These are phyloP conservation scores for Candida frijolesensis DNA, from an alignment of 1,139 yeast genomes.

Conservation along the genomic window DNA sequence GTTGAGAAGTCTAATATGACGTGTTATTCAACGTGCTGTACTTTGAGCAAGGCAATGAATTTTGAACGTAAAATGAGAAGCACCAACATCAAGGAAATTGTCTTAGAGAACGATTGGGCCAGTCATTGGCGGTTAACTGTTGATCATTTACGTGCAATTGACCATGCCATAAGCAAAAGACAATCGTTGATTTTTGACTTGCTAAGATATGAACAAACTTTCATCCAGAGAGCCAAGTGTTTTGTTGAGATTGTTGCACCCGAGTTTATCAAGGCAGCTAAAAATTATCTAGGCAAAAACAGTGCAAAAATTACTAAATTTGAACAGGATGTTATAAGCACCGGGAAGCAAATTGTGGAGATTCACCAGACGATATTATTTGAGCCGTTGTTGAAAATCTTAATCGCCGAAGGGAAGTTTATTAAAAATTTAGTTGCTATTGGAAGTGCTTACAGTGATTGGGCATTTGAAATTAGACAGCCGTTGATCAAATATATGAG, in stretches of 20 bases:
- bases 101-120: slow-evolving; percentile 66
- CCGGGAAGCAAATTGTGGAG: slow-evolving; percentile 62
- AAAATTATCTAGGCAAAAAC: slow-evolving; percentile 34
- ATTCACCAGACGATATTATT: slow-evolving; percentile 59
- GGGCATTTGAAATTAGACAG: slow-evolving; percentile 53
- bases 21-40: slow-evolving; percentile 44
- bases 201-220: slow-evolving; percentile 73
- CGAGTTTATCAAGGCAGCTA: slow-evolving; percentile 51
- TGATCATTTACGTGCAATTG: slow-evolving; percentile 56
- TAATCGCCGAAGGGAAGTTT: slow-evolving; percentile 60
- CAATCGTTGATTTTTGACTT: slow-evolving; percentile 82
- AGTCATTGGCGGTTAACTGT: slow-evolving; percentile 70
- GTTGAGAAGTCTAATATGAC: slow-evolving; percentile 20
- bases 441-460: slow-evolving; percentile 63
- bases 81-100: slow-evolving; percentile 39
- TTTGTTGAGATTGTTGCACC: slow-evolving; percentile 56
- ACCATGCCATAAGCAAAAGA: slow-evolving; percentile 57
- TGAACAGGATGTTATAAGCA: slow-evolving; percentile 59
- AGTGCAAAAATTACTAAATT: slow-evolving; percentile 35
- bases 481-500: slow-evolving; percentile 65
- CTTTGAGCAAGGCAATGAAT: slow-evolving; percentile 38
- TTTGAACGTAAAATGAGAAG: slow-evolving; percentile 36
- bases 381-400: slow-evolving; percentile 48
- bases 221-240: slow-evolving; percentile 67
- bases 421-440: slow-evolving; percentile 53